Percentiles rank a stretch among this genome's conserved stretches.
Evolutionary conservation across 2,329 filamentous ascomycete genomes (phyloP).

Genomic region (Claviceps capensis): DNA sequence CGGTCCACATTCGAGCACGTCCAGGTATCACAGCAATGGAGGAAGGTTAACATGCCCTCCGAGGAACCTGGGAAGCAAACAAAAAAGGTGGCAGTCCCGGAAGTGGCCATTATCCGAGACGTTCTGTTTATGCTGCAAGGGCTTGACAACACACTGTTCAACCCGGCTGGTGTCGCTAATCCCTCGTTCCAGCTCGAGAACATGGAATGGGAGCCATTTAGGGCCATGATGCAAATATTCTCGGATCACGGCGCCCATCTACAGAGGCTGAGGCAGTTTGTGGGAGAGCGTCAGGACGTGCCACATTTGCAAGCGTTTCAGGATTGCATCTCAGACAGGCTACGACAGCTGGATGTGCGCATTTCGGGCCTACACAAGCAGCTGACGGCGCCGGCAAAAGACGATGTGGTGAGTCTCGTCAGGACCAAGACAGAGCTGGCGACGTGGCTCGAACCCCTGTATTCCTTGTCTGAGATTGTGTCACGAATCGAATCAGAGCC

Average conservation of each 20-base stretch:
- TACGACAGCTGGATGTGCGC: conserved; percentile 43
- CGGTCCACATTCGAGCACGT: conserved; percentile 18
- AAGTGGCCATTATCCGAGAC: conserved; percentile 63
- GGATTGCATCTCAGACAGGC: conserved; percentile 41
- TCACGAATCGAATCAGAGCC: conserved; percentile 37
- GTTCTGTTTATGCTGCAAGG: conserved; percentile 76
- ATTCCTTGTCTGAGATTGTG: conserved; percentile 48
- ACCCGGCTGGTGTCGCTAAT: conserved; percentile 23
- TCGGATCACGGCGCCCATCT: conserved; percentile 34
- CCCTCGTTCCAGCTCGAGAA: conserved; percentile 32
- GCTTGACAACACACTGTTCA: conserved; percentile 60
- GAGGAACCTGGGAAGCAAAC: conserved; percentile 19
- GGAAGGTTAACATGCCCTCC: conserved; percentile 17
- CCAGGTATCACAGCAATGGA: conserved; percentile 22
- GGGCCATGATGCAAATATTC: conserved; percentile 31
- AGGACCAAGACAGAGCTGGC: conserved; percentile 45
- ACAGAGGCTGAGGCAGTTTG: conserved; percentile 30
- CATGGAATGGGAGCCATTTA: conserved; percentile 36
- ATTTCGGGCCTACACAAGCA: conserved; percentile 47
- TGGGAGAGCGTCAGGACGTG: conserved; percentile 28
- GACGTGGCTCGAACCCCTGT: conserved; percentile 38
- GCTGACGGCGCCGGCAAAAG: conserved; percentile 39
- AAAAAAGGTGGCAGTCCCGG: conserved; percentile 41
- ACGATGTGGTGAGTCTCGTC: conserved; percentile 53
- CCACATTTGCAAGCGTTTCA: conserved; percentile 60